These are phyloP conservation scores for Coleophoma eucalyptorum DNA, from an alignment of 2,329 filamentous ascomycete genomes.

Conservation along the genomic window DNA sequence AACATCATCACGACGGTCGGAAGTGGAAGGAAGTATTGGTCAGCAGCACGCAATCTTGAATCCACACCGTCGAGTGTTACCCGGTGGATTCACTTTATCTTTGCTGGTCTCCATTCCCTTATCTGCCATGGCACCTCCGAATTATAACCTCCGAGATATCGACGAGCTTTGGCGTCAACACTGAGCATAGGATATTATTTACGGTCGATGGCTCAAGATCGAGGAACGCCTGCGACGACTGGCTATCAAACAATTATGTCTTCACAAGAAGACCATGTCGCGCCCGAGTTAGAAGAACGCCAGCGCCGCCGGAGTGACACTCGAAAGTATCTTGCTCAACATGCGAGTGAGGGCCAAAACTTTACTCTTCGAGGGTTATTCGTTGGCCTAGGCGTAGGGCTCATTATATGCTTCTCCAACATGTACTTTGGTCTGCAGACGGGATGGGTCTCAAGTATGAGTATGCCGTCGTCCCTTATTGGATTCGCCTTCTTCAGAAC, in stretches of 20 bases:
- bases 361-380: conserved; percentile 81
- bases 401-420: conserved; percentile 93
- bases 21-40: neutral
- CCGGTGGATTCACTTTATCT: no score
- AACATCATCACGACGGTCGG: neutral
- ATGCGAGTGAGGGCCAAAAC: conserved; percentile 46
- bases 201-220: neutral
- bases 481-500: conserved; percentile 92
- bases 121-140: neutral
- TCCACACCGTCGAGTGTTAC: neutral
- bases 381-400: conserved; percentile 78
- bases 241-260: neutral
- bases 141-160: no score
- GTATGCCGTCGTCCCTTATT: conserved; percentile 91
- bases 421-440: conserved; percentile 98
- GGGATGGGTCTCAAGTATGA: conserved; percentile 82
- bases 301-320: conserved; percentile 21
- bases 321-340: conserved; percentile 21
- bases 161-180: neutral
- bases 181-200: neutral
- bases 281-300: neutral
- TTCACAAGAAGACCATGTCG: neutral
- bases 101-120: neutral
- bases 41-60: neutral
- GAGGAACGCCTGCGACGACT: conserved; percentile 1